Percentiles rank a stretch among this genome's conserved stretches.
phyloP scores from a whole-genome alignment of 148 eudicot species.

The Vaccinium darrowii region DNA sequence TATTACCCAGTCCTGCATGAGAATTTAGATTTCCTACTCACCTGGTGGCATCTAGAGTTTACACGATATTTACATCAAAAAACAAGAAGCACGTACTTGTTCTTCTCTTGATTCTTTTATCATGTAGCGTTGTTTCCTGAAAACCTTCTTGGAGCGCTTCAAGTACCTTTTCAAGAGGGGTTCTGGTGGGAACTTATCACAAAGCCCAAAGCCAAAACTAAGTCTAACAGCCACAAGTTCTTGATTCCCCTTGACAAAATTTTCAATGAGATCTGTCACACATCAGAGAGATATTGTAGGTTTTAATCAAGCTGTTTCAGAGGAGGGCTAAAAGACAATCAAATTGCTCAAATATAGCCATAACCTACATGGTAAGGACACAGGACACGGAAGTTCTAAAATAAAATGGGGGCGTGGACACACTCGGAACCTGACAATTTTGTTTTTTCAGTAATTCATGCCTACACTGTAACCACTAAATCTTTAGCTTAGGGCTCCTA shows the following conservation, averaged over 20 bases:
- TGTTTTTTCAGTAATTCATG: not conserved
- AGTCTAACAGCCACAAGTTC: constrained; percentile 17
- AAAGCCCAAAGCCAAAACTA: constrained; percentile 11
- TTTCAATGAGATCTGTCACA: constrained; percentile 18
- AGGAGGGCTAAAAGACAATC: not conserved
- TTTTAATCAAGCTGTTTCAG: not conserved
- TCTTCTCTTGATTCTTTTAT: not conserved
- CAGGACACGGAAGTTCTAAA: not conserved
- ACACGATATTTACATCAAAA: not conserved
- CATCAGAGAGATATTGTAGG: not conserved
- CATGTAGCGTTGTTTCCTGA: not conserved
- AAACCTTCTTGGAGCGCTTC: not conserved
- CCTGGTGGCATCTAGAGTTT: not conserved
- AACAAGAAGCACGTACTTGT: not conserved
- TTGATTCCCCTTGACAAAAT: not conserved
- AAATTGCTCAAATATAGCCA: not conserved
- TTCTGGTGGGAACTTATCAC: constrained; percentile 16
- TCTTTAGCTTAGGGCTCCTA: not conserved
- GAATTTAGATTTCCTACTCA: not conserved
- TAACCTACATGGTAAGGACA: not conserved
- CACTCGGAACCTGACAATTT: not conserved
- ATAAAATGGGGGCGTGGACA: not conserved
- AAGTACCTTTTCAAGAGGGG: constrained; percentile 13
- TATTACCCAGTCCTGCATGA: constrained; percentile 26
- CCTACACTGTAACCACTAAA: not conserved